Evolutionary conservation across 352 stramenopile genomes (phyloP).

Genomic region (Phytophthora sansomeana): DNA sequence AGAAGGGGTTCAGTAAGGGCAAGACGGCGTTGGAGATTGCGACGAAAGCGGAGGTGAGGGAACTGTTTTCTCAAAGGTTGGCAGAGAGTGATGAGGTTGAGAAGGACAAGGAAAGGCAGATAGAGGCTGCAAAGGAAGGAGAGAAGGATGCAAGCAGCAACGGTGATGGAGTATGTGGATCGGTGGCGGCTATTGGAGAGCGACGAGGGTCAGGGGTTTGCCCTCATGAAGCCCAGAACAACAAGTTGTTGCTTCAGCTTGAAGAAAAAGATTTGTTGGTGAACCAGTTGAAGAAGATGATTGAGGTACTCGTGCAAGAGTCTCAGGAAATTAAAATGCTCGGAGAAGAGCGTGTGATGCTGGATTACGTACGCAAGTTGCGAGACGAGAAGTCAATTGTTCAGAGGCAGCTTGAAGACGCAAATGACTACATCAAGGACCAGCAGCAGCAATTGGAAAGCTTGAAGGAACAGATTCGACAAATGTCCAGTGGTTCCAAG

Average conservation of each 20-base stretch:
- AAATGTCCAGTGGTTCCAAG: slow-evolving; percentile 36
- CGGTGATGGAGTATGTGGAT: slow-evolving; percentile 7
- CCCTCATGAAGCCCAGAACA: slow-evolving; percentile 37
- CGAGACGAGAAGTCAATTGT: slow-evolving; percentile 78
- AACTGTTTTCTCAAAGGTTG: slow-evolving; percentile 37
- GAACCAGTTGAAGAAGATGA: slow-evolving; percentile 80
- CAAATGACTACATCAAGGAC: slow-evolving; percentile 77
- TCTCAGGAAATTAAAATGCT: slow-evolving; percentile 81
- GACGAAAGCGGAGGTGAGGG: slow-evolving; percentile 53
- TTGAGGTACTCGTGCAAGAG: slow-evolving; percentile 79
- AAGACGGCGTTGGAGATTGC: slow-evolving; percentile 69
- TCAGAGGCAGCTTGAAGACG: slow-evolving; percentile 75
- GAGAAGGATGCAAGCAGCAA: not conserved
- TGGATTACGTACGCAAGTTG: slow-evolving; percentile 88
- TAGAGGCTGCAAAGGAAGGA: not conserved
- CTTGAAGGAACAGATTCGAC: slow-evolving; percentile 78
- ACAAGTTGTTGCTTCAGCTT: slow-evolving; percentile 62
- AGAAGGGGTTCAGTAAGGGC: slow-evolving; percentile 56
- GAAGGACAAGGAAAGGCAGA: not conserved
- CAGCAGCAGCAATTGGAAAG: slow-evolving; percentile 81
- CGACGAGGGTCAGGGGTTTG: slow-evolving; percentile 22
- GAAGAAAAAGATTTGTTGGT: slow-evolving; percentile 89
- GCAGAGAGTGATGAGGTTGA: not conserved
- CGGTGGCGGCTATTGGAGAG: not conserved
- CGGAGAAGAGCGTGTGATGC: slow-evolving; percentile 78